Evolutionary conservation across 768 basidiomycete genomes (phyloP).

Genomic region (Boletus bicolor): DNA sequence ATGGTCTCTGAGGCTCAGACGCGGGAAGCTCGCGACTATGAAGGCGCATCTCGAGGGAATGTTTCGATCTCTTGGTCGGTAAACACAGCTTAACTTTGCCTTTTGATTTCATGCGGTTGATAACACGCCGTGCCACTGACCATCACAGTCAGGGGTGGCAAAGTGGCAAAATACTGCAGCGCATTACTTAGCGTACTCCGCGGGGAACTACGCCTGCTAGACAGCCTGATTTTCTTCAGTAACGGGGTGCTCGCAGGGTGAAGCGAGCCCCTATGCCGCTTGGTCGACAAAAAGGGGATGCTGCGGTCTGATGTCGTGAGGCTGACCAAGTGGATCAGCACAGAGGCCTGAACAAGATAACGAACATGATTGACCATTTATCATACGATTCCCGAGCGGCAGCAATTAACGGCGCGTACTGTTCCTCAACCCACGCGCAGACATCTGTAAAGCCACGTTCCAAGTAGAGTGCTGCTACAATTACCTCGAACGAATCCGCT

Average conservation of each 20-base stretch:
- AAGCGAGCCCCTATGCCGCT: constrained; percentile 7
- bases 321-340: constrained; percentile 15
- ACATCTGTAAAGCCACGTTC: constrained; percentile 39
- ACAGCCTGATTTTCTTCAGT: constrained; percentile 22
- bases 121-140: constrained; percentile 28
- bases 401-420: constrained; percentile 38
- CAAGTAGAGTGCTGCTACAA: constrained; percentile 42
- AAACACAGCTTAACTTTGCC: constrained; percentile 23
- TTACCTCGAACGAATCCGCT: constrained; percentile 47
- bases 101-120: constrained; percentile 26
- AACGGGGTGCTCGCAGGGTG: constrained; percentile 4
- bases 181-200: constrained; percentile 22
- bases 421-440: constrained; percentile 36
- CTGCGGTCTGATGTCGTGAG: constrained; percentile 1
- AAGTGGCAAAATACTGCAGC: not conserved
- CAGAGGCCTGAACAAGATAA: not conserved
- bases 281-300: constrained; percentile 7
- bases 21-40: constrained; percentile 8
- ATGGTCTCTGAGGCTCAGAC: not conserved
- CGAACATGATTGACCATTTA: constrained; percentile 18
- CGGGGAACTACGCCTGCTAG: constrained; percentile 14
- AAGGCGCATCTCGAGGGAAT: constrained; percentile 18
- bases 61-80: constrained; percentile 14
- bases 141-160: constrained; percentile 3
- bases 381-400: constrained; percentile 30